These are phyloP conservation scores for Phlegmacium glaucopus DNA, from an alignment of 768 basidiomycete species.

Conservation along the genomic window DNA sequence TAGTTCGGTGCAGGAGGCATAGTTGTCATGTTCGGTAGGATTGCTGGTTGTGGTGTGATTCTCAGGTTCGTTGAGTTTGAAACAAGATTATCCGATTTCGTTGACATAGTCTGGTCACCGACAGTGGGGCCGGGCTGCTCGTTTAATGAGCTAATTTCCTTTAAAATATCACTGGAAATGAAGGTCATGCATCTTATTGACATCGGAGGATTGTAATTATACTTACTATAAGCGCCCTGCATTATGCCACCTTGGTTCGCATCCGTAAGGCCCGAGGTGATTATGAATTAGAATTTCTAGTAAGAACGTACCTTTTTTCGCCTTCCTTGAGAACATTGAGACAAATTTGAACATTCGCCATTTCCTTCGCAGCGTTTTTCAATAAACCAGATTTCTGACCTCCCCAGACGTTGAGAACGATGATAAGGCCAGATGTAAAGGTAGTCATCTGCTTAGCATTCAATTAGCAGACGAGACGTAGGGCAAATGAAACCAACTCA, in stretches of 20 bases:
- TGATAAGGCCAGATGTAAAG: slow-evolving; percentile 42
- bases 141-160: slow-evolving; percentile 52
- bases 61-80: neutral
- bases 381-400: slow-evolving; percentile 36
- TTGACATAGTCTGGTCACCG: slow-evolving; percentile 41
- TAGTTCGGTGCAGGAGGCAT: neutral
- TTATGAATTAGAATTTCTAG: neutral
- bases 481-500: neutral
- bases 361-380: slow-evolving; percentile 39
- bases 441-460: slow-evolving; percentile 24
- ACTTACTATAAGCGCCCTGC: slow-evolving; percentile 36
- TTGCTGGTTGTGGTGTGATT: slow-evolving; percentile 1
- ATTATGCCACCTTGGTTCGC: slow-evolving; percentile 28
- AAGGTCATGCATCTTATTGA: slow-evolving; percentile 3
- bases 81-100: neutral
- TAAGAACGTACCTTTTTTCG: slow-evolving; percentile 30
- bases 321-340: slow-evolving; percentile 39
- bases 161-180: slow-evolving; percentile 52
- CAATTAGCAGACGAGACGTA: neutral
- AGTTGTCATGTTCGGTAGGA: neutral
- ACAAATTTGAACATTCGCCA: slow-evolving; percentile 50
- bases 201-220: slow-evolving; percentile 13
- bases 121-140: slow-evolving; percentile 39
- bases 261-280: neutral
- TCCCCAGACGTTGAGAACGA: slow-evolving; percentile 57